These are phyloP conservation scores for Umbilicus rupestris DNA, from an alignment of 164 flowering plant species.

Conservation along the genomic window DNA sequence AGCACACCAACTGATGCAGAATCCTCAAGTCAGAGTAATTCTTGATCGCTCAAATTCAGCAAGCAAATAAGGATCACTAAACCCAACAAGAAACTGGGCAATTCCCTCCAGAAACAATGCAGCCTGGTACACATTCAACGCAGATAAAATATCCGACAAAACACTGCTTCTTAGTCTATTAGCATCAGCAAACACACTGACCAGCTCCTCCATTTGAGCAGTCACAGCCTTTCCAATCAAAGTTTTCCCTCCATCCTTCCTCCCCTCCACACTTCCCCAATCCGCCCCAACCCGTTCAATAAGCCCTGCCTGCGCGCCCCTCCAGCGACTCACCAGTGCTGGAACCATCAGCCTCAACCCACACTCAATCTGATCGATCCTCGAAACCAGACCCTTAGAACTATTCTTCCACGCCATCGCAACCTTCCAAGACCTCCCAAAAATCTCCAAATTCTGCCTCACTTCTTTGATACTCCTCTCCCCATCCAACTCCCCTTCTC, in stretches of 20 bases:
- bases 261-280: neutral
- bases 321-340: conserved; percentile 3
- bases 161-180: conserved; percentile 2
- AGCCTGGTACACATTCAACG: conserved; percentile 6
- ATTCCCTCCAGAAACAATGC: conserved; percentile 2
- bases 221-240: neutral
- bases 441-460: neutral
- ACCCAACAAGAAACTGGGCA: neutral
- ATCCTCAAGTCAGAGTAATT: neutral
- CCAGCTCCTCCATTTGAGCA: conserved; percentile 1
- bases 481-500: neutral
- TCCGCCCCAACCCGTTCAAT: neutral
- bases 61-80: conserved; percentile 3
- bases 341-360: conserved; percentile 8
- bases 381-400: neutral
- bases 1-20: neutral
- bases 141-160: conserved; percentile 5
- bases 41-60: conserved; percentile 1
- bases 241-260: conserved; percentile 2
- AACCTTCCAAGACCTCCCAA: neutral
- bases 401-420: conserved; percentile 4
- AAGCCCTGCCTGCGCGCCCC: neutral
- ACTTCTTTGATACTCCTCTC: conserved; percentile 2
- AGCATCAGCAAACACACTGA: conserved; percentile 5
- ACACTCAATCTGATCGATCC: conserved; percentile 7